Evolutionary conservation across 768 basidiomycete species (phyloP).

Genomic region (Clitopilus hobsonii): DNA sequence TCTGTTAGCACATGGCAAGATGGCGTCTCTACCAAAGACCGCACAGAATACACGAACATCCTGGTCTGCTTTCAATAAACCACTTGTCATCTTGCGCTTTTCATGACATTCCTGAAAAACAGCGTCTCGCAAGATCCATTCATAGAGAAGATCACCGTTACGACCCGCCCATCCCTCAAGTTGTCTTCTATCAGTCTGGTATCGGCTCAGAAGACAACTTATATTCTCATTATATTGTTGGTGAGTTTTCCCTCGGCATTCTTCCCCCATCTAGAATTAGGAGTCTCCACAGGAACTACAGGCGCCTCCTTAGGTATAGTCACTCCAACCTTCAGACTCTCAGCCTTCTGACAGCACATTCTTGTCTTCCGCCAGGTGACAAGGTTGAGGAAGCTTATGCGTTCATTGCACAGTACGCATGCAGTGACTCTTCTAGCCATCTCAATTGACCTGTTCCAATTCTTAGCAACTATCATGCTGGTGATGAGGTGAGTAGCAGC

Average conservation of each 20-base stretch:
- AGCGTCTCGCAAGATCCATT: slow-evolving; percentile 54
- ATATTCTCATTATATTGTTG: slow-evolving; percentile 58
- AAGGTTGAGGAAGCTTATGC: slow-evolving; percentile 78
- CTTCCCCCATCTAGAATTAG: neutral
- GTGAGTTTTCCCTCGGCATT: slow-evolving; percentile 22
- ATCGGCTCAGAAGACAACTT: slow-evolving; percentile 53
- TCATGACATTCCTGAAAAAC: neutral
- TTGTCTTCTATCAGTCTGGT: slow-evolving; percentile 63
- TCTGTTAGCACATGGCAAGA: slow-evolving; percentile 67
- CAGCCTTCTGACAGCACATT: neutral
- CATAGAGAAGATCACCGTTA: slow-evolving; percentile 42
- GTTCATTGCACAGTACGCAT: slow-evolving; percentile 71
- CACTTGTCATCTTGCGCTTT: neutral
- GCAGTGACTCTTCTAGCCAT: no score
- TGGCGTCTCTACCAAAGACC: slow-evolving; percentile 38
- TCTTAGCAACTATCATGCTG: slow-evolving; percentile 60
- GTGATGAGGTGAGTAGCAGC: slow-evolving; percentile 54
- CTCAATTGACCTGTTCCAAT: neutral
- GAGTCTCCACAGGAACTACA: slow-evolving; percentile 44
- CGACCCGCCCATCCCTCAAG: slow-evolving; percentile 44
- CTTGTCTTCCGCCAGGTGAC: slow-evolving; percentile 35
- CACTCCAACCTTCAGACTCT: neutral
- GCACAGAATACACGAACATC: slow-evolving; percentile 52
- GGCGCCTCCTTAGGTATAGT: slow-evolving; percentile 55
- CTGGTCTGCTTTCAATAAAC: no score